Base-by-base conservation (phyloP, 345 rosid species). In the Eucalyptus sideroxylon region DNA sequence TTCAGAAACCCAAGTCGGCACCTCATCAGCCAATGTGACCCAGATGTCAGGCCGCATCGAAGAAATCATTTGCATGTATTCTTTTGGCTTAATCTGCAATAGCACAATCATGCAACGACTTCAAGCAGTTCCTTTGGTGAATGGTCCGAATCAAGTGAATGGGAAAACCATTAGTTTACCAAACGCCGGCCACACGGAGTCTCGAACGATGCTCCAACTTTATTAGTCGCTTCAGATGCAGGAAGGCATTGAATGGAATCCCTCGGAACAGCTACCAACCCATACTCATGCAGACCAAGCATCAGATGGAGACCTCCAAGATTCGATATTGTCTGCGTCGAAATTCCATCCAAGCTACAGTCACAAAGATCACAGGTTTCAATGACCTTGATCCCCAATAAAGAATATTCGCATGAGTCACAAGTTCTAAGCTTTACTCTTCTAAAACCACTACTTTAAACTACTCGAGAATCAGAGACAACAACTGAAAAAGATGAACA, bases 1-100 rank as follows among this genome's bases (percentile, higher is more conserved):
- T 50, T 91, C 92, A 85, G 96, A 92, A 34, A 92, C 97, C 96
- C 95, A 95, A 16, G 93, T 94, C 89, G 97, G 97, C 59, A 95
- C 97, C 92, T 96, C 98, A 92, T 96, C 97, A 37, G 97, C 97
- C 94, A 95, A 92, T 89, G 94, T 92, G 60, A 93, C 93, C 96
- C 96, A 96, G 49, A 95, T 55, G 88, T 95, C 92, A 3, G 97
- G 97, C 89, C 86, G 92, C 95, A 95, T 88, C 87, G 97, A 95
- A 89, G 95, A 92, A 90, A 95, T 94, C 94, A 95, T 89, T 87
- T 94, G 93, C 95, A 94, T 90, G 89, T 96, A 95, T 9, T 94
- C 95, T 31, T 50, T 88, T 24, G 98, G 96, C 85, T 94, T 95
- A 89, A 96, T 82, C 98, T 95, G 95, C 91, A 91, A 92, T 15